A percentile compares a stretch with the other conserved stretches of the same genome.
Conservation (phyloP, 176 grass and related monocot species). For the barley (Hordeum vulgare) region MorexV3_pseudomolecules_assembly NC_058524.1:82301096-82301595, state of each 20-base stretch:
- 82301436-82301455: neutral
- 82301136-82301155: constrained; percentile 66
- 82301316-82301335: constrained; percentile 1
- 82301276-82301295: neutral
- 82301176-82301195: neutral
- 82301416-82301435: constrained; percentile 36
- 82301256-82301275: neutral
- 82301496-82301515: constrained; percentile 23
- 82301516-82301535: neutral
- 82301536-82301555: neutral
- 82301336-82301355: neutral
- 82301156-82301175: neutral
- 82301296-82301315: neutral
- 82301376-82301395: constrained; percentile 18
- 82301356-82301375: neutral
- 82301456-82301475: constrained; percentile 24
- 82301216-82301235: neutral
- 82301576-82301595: neutral
- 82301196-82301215: neutral
- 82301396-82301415: constrained; percentile 40
- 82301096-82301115: constrained; percentile 82
- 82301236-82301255: neutral
- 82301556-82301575: neutral
- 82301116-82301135: constrained; percentile 70
- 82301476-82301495: constrained; percentile 48